phyloP scores from a whole-genome alignment of 2,329 filamentous ascomycete species.

The Dactylellina parvicollis region DNA sequence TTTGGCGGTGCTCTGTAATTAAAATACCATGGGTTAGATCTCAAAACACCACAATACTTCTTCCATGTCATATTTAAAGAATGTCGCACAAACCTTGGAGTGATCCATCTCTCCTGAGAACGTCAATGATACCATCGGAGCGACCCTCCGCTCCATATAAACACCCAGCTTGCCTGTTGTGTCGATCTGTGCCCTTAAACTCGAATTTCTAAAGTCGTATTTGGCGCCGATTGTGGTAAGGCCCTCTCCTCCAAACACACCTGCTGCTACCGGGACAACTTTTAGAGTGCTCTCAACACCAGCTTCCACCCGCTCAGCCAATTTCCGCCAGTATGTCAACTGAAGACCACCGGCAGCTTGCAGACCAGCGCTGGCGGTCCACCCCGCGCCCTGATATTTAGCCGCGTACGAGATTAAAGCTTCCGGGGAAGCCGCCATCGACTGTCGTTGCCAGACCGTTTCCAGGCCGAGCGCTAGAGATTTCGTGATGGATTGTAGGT shows the following conservation, averaged over 20 bases:
- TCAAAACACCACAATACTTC: neutral
- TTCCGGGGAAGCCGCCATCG: conserved; percentile 86
- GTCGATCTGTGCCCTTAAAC: conserved; percentile 95
- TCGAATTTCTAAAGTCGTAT: conserved; percentile 96
- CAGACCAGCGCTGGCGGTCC: conserved; percentile 90
- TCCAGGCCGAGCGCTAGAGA: conserved; percentile 88
- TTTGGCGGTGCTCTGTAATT: conserved; percentile 86
- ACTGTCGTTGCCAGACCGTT: conserved; percentile 89
- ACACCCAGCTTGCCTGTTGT: conserved; percentile 93
- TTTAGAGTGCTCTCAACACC: conserved; percentile 94
- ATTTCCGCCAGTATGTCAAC: conserved; percentile 89
- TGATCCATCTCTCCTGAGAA: conserved; percentile 98
- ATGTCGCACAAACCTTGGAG: conserved; percentile 75
- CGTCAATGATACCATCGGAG: conserved; percentile 88
- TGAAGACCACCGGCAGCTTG: conserved; percentile 87
- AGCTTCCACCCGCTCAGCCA: conserved; percentile 95
- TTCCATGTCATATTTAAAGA: conserved; percentile 31
- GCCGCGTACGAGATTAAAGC: conserved; percentile 88
- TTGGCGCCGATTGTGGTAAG: conserved; percentile 92
- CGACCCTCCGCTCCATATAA: conserved; percentile 93
- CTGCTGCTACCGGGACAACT: conserved; percentile 80
- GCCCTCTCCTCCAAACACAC: conserved; percentile 80
- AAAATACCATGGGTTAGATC: conserved; percentile 34
- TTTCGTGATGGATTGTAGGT: conserved; percentile 91
- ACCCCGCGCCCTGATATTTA: conserved; percentile 89